Conservation (phyloP, 2,329 filamentous ascomycete genomes). For the Aureobasidium sp. region DNA sequence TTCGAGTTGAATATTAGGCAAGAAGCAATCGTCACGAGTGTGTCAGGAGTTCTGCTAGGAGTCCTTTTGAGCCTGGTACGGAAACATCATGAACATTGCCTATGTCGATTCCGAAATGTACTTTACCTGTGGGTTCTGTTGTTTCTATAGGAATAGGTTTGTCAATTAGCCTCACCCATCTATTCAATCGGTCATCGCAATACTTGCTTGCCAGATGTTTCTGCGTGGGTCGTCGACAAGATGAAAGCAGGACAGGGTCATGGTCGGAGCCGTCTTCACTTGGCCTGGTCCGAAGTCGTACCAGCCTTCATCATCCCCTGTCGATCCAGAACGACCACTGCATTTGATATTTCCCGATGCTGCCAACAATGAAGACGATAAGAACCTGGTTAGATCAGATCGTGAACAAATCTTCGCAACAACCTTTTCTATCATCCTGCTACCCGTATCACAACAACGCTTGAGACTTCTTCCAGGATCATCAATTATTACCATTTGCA, state of each 20-base stretch:
- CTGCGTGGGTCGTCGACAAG: background rate
- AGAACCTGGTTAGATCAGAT: slow-evolving; percentile 50
- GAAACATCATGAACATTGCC: background rate
- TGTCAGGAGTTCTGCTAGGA: background rate
- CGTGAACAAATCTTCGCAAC: slow-evolving; percentile 44
- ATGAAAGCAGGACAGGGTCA: slow-evolving; percentile 18
- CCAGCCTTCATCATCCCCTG: slow-evolving; percentile 41
- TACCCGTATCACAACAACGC: slow-evolving; percentile 41
- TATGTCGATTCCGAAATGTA: background rate
- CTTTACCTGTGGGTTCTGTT: background rate
- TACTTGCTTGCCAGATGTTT: background rate
- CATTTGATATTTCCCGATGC: slow-evolving; percentile 42
- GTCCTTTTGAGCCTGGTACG: background rate
- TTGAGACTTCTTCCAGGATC: slow-evolving; percentile 41
- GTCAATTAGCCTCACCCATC: background rate
- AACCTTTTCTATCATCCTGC: slow-evolving; percentile 39
- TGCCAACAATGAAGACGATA: slow-evolving; percentile 51
- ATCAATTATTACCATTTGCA: slow-evolving; percentile 38
- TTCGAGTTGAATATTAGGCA: background rate
- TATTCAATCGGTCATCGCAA: background rate
- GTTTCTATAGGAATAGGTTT: background rate
- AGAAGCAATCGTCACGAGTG: background rate
- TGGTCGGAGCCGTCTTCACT: slow-evolving; percentile 53
- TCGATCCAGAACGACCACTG: slow-evolving; percentile 42
- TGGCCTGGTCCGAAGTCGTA: slow-evolving; percentile 53